These are phyloP conservation scores for Fusarium miscanthi DNA, from an alignment of 2,329 filamentous ascomycete genomes.

Conservation along the genomic window DNA sequence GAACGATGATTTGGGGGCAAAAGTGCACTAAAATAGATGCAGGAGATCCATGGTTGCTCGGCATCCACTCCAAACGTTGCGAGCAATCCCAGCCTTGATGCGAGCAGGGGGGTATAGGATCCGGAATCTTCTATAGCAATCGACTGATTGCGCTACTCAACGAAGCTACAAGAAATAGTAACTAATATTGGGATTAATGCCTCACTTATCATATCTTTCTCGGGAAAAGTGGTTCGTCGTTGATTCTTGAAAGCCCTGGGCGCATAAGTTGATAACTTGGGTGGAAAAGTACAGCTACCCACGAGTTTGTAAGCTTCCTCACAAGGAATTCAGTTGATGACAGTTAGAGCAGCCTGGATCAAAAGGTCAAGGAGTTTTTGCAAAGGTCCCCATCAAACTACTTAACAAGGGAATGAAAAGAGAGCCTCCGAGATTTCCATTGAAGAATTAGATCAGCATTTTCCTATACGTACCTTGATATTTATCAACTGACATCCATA, in stretches of 20 bases:
- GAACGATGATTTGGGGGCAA: slow-evolving; percentile 1
- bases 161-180: not conserved
- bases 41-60: not conserved
- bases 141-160: not conserved
- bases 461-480: not conserved
- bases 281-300: not conserved
- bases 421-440: not conserved
- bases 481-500: not conserved
- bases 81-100: not conserved
- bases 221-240: not conserved
- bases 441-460: not conserved
- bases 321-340: not conserved
- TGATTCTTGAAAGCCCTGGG: not conserved
- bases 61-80: not conserved
- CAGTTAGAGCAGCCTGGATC: not conserved
- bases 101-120: not conserved
- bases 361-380: not conserved
- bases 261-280: not conserved
- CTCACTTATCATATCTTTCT: not conserved
- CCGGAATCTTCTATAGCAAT: not conserved
- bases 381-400: not conserved
- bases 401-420: not conserved
- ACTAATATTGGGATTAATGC: not conserved
- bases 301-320: not conserved
- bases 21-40: not conserved